Base-by-base conservation (phyloP, 257 asterid species). In the Scutellaria baicalensis region DNA sequence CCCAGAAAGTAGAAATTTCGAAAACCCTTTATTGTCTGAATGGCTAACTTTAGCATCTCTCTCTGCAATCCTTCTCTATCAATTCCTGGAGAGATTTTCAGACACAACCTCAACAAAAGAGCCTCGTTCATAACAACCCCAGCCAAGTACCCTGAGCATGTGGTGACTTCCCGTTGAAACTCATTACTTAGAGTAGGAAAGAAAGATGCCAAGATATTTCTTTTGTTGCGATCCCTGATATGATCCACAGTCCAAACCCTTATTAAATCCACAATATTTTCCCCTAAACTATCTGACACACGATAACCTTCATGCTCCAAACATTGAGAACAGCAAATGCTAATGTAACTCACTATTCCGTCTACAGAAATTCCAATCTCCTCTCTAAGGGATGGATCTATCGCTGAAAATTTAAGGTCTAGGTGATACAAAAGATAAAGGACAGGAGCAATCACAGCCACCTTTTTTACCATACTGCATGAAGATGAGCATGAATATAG, bases 51-150 rank as follows among this genome's bases (percentile, higher is more conserved):
- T 44, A 64, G 65, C 52, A 76, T 21, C 14, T 70, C 62, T 31
- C 21, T 49, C 63, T n/a, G 66, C 60, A 72, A 44, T 62, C 51
- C 83, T 23, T 62, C 74, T 59, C 43, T 33, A 39, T 63, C 40
- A 61, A 33, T 14, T 62, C 58, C 64, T 3, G 40, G 58, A 51
- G 75, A 61, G 64, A 70, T 52, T 73, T 66, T 73, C 80, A 73
- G 57, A 68, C 50, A 59, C 70, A 79, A 31, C 69, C 76, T 79
- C 72, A 73, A 65, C 23, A 72, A 43, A 64, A 82, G 64, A 23
- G 65, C 63, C 45, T 75, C 81, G 14, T 60, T 75, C 74, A 77
- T 69, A 66, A 79, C 82, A 17, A 66, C 76, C 65, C 84, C 82
- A 45, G 80, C 78, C 35, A 82, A 57, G 69, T 59, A 42, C 14